Evolutionary conservation across 805 yeast species (phyloP).

Genomic region (Monosporozyma servazzii): DNA sequence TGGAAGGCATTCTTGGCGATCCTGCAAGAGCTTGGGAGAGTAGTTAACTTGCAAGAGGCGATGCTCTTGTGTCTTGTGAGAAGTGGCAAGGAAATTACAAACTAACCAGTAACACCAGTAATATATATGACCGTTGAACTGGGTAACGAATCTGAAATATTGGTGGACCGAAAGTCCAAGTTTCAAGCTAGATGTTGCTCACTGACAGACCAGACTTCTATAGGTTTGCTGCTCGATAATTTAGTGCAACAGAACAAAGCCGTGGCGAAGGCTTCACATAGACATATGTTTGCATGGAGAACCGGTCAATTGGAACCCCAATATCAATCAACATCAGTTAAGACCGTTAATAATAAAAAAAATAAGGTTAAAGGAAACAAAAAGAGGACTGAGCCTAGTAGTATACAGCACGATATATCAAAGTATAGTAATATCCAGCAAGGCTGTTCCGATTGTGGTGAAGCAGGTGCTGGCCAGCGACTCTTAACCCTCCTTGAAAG

Average conservation of each 20-base stretch:
- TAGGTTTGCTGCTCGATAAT: conserved; percentile 35
- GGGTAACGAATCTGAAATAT: conserved; percentile 36
- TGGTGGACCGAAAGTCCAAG: conserved; percentile 48
- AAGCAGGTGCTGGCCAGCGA: conserved; percentile 61
- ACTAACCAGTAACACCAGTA: too few species aligned
- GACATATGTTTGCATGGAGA: conserved; percentile 69
- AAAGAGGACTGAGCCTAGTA: background rate
- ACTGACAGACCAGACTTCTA: conserved; percentile 33
- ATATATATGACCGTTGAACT: background rate
- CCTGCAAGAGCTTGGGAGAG: too few species aligned
- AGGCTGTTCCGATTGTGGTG: conserved; percentile 65
- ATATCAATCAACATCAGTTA: background rate
- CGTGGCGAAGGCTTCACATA: conserved; percentile 56
- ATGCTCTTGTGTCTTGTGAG: background rate
- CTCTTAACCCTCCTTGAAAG: conserved; percentile 46
- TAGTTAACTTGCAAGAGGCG: too few species aligned
- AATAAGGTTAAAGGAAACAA: conserved; percentile 8
- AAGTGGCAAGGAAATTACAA: background rate
- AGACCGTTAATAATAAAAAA: background rate
- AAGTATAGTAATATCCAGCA: conserved; percentile 32
- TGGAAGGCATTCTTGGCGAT: too few species aligned
- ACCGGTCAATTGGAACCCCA: conserved; percentile 26
- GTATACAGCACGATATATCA: background rate
- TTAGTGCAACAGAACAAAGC: conserved; percentile 39
- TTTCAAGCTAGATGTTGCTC: conserved; percentile 55